These are phyloP conservation scores for Penicillium verrucosum DNA, from an alignment of 2,329 filamentous ascomycete species.

Conservation along the genomic window DNA sequence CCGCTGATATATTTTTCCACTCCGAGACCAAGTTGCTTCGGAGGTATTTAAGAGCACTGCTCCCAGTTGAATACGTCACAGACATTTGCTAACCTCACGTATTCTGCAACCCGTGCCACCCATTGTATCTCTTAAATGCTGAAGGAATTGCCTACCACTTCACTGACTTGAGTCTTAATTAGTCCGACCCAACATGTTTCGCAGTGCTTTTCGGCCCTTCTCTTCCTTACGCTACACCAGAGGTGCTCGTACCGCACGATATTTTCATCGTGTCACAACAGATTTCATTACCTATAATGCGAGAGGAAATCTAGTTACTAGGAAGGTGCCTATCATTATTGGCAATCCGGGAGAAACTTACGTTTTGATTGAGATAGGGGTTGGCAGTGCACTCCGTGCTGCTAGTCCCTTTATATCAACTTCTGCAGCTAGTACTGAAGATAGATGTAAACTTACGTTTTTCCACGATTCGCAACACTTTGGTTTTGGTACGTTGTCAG, in stretches of 20 bases:
- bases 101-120: background rate
- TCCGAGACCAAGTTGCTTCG: no score
- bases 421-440: slow-evolving; percentile 8
- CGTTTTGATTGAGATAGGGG: slow-evolving; percentile 20
- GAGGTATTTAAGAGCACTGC: no score
- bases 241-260: slow-evolving; percentile 11
- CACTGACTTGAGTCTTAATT: background rate
- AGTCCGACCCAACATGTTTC: slow-evolving; percentile 13
- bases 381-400: slow-evolving; percentile 23
- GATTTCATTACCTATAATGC: slow-evolving; percentile 20
- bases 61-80: no score
- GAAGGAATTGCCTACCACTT: background rate
- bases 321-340: slow-evolving; percentile 23
- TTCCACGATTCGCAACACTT: slow-evolving; percentile 29
- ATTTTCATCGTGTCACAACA: slow-evolving; percentile 23
- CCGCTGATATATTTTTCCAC: no score
- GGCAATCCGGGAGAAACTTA: slow-evolving; percentile 24
- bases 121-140: background rate
- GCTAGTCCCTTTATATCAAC: slow-evolving; percentile 3
- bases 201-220: slow-evolving; percentile 10
- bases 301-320: slow-evolving; percentile 17
- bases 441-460: slow-evolving; percentile 26
- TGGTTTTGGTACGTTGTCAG: slow-evolving; percentile 17
- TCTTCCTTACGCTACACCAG: slow-evolving; percentile 2
- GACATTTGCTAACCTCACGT: background rate